Percentiles rank a stretch among this genome's conserved stretches.
Conservation (phyloP, 129 eudicot genomes). For the Sambucus nigra region DNA sequence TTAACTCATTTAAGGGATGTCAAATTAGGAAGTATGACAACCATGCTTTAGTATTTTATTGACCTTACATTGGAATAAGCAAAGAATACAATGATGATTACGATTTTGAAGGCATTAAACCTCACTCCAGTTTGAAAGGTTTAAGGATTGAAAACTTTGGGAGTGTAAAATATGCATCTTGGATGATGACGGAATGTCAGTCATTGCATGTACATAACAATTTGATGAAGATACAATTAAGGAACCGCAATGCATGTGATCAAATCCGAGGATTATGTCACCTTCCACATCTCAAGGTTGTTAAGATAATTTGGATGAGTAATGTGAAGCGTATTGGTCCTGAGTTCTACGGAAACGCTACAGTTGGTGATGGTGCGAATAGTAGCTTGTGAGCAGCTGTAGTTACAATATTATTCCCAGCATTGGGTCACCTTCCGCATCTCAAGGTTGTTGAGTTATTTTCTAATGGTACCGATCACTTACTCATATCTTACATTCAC, state of each 20-base stretch:
- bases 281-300: slow-evolving; percentile 17
- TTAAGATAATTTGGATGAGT: too few species aligned
- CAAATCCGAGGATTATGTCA: slow-evolving; percentile 15
- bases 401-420: too few species aligned
- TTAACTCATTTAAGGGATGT: slow-evolving; percentile 1
- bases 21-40: slow-evolving; percentile 1
- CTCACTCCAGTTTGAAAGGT: too few species aligned
- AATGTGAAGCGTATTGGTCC: too few species aligned
- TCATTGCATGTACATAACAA: background rate
- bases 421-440: too few species aligned
- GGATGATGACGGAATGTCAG: slow-evolving; percentile 7
- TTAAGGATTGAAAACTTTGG: too few species aligned
- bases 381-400: too few species aligned
- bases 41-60: background rate
- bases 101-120: background rate
- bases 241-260: slow-evolving; percentile 6
- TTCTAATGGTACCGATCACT: too few species aligned
- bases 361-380: too few species aligned
- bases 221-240: background rate
- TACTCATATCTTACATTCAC: too few species aligned
- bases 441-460: too few species aligned
- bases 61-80: background rate
- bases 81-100: background rate
- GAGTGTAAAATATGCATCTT: slow-evolving; percentile 9
- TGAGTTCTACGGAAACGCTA: too few species aligned